Conservation (phyloP, 1,139 yeast genomes). For the Lodderomyces beijingensis region DNA sequence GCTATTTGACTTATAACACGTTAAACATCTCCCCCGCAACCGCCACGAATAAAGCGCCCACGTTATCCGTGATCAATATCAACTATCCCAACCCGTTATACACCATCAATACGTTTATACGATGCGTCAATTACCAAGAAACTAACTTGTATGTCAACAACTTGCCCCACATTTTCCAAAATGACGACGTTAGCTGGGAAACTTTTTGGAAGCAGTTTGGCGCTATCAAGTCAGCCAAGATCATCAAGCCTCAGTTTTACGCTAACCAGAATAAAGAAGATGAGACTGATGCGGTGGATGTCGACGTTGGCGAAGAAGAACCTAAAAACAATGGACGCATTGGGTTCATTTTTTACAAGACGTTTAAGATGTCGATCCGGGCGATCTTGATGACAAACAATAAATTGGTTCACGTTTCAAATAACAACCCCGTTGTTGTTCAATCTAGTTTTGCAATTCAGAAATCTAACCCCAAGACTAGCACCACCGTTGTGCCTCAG, state of each 20-base stretch:
- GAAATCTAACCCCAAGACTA: slow-evolving; percentile 15
- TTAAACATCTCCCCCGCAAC: not conserved
- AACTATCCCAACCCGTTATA: slow-evolving; percentile 14
- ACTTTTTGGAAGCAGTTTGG: slow-evolving; percentile 42
- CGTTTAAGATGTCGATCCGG: slow-evolving; percentile 35
- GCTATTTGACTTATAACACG: slow-evolving; percentile 9
- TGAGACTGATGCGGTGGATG: not conserved
- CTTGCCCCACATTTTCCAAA: slow-evolving; percentile 40
- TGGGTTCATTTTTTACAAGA: slow-evolving; percentile 40
- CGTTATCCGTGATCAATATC: slow-evolving; percentile 6
- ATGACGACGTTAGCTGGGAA: slow-evolving; percentile 37
- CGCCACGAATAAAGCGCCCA: not conserved
- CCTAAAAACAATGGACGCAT: slow-evolving; percentile 38
- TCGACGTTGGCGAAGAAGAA: slow-evolving; percentile 3
- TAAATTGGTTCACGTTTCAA: slow-evolving; percentile 16
- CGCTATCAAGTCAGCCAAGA: slow-evolving; percentile 39
- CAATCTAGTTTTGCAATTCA: slow-evolving; percentile 43
- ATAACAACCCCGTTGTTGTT: slow-evolving; percentile 20
- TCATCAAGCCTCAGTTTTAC: slow-evolving; percentile 42
- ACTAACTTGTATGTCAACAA: slow-evolving; percentile 57
- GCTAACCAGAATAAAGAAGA: slow-evolving; percentile 7
- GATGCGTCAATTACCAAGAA: slow-evolving; percentile 43
- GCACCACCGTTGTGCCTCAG: slow-evolving; percentile 1
- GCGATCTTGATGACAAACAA: slow-evolving; percentile 40
- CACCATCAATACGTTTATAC: slow-evolving; percentile 15